phyloP scores from a whole-genome alignment of 148 eudicot species.

The Vaccinium corymbosum region DNA sequence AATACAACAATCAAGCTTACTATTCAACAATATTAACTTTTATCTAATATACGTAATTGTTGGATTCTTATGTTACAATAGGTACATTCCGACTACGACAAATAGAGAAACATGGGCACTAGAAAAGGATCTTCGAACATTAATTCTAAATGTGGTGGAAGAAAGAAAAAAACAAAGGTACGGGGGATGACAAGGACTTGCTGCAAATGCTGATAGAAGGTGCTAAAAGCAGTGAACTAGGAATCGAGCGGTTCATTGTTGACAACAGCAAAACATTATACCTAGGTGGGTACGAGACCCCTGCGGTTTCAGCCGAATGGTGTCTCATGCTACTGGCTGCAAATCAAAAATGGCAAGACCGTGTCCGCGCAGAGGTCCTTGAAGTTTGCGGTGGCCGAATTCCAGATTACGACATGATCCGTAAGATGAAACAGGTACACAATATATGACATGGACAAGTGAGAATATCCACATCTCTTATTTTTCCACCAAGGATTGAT shows the following conservation, averaged over 20 bases:
- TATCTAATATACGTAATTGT: no score
- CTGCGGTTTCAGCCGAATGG: not conserved
- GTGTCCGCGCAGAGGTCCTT: constrained; percentile 3
- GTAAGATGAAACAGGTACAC: not conserved
- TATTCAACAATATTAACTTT: no score
- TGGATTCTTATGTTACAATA: not conserved
- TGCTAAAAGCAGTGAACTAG: constrained; percentile 7
- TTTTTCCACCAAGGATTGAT: not conserved
- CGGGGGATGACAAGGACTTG: constrained; percentile 10
- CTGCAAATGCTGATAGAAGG: constrained; percentile 14
- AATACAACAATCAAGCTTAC: no score
- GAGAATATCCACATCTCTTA: no score
- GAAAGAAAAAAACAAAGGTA: not conserved
- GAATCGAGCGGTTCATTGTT: constrained; percentile 8
- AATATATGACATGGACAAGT: no score
- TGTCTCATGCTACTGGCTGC: constrained; percentile 14
- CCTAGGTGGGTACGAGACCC: constrained; percentile 13
- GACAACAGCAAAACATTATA: constrained; percentile 18
- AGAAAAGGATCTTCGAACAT: not conserved
- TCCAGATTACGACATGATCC: not conserved
- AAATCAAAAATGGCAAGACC: constrained; percentile 5
- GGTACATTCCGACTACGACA: not conserved
- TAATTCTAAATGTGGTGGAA: constrained; percentile 6
- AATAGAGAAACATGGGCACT: constrained; percentile 10
- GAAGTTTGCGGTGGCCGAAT: not conserved